Evolutionary conservation across 129 eudicot genomes (phyloP).

Genomic region (Oenanthe sinensis): DNA sequence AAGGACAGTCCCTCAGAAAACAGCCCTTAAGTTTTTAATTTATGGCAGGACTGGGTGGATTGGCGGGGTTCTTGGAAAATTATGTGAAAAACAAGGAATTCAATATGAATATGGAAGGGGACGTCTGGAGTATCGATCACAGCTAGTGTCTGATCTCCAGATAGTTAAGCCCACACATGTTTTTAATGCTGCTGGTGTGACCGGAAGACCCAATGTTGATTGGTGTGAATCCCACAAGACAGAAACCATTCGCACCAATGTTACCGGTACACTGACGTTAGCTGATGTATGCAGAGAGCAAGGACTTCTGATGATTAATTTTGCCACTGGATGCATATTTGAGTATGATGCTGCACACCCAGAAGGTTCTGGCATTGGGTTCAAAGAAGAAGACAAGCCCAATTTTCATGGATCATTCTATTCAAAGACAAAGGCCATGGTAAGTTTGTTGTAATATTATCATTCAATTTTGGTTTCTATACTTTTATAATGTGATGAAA

Average conservation of each 20-base stretch:
- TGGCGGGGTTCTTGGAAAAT: conserved; percentile 84
- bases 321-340: conserved; percentile 95
- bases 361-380: conserved; percentile 89
- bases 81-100: conserved; percentile 88
- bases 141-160: conserved; percentile 55
- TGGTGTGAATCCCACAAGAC: conserved; percentile 94
- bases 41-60: conserved; percentile 97
- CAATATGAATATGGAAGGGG: conserved; percentile 83
- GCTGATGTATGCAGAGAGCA: conserved; percentile 83
- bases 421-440: conserved; percentile 99
- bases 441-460: conserved; percentile 21
- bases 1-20: conserved; percentile 27
- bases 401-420: conserved; percentile 91
- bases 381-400: conserved; percentile 86
- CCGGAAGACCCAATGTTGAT: conserved; percentile 98
- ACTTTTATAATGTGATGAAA: background rate
- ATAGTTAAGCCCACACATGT: conserved; percentile 83
- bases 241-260: conserved; percentile 86
- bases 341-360: conserved; percentile 88
- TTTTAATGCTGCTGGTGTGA: conserved; percentile 95
- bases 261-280: conserved; percentile 74
- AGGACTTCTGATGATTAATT: conserved; percentile 72
- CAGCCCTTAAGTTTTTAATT: conserved; percentile 69
- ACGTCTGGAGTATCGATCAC: conserved; percentile 67
- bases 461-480: background rate